Evolutionary conservation across 2,329 filamentous ascomycete genomes (phyloP), one percentile per base, ranked within the genome.

Genomic region (Rhinocladiella similis): DNA sequence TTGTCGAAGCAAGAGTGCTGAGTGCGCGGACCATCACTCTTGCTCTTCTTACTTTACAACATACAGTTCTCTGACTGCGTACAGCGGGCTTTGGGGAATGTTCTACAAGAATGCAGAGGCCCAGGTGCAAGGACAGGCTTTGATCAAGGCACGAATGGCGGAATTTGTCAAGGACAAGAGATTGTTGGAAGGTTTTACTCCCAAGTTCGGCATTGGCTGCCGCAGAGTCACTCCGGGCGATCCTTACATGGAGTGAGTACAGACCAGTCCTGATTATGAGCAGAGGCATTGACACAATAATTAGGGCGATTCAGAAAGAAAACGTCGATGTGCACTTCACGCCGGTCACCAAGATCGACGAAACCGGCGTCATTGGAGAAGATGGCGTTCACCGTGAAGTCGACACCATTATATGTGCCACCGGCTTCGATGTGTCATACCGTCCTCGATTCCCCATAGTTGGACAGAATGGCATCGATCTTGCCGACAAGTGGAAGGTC

Each of bases 251-350:
- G 59, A 70, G 50, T 56, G 35, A 39, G 47, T 52, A 5, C 10
- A 10, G 29, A 10, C 6, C 6, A 6, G 29, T 33, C 10, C 29
- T 12, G 6, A 33, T 33, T 9, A 33, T 12, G 29, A 33, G 29
- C 29, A 33, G 29, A 12, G 42, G 7, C 9, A 13, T 29, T 16
- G 16, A 27, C 12, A 25, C 45, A 54, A 25, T 36, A 13, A n/a
- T 3, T 47, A 60, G 57, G 42, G 78, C 78, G 1, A 76, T 81
- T 43, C 76, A 79, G 56, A 70, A 80, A 52, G 68, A 71, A 6
- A 81, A 81, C 50, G 76, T 80, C 1, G 74, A 80, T 60, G 77
- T 80, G 0, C 76, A 80, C 59, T 80, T 80, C 62, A 76, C 77
- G 1, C 69, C 73, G 1, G 77, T 79, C 2, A 68, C 67, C 13